Evolutionary conservation across 257 asterid genomes (phyloP), one percentile per base, ranked within the genome.

Genomic region (Gynochthodes officinalis): DNA sequence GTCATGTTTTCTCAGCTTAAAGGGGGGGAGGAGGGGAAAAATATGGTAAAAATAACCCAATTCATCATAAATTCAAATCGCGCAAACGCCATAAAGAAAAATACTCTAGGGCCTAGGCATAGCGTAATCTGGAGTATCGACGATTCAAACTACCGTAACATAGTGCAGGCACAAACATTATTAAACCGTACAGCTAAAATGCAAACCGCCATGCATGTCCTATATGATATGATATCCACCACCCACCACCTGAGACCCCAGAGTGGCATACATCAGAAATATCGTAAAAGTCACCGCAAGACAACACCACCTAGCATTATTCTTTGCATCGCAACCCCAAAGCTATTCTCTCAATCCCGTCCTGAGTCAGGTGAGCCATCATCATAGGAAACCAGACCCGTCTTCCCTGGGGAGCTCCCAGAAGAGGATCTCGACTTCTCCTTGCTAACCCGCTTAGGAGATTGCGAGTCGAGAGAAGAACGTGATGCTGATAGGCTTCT

Each of bases 301-400:
- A 46, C 12, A 9, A 27, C 1, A 49, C 28, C 11, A 19, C 60
- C 50, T 16, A 64, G 50, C 32, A 30, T 16, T 7, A 48, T 68
- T 14, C 55, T n/a, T 21, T 18, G 42, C 59, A 18, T 25, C 3
- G 50, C 33, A 19, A 48, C 42, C 44, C 55, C 0, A 15, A 19
- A 53, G 54, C 37, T 16, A 13, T 1, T 4, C n/a, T 50, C 70
- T 77, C 66, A 88, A 68, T 86, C 86, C 2, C 80, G 83, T 35
- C 73, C 85, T 0, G 92, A 91, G 73, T 89, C 96, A 0, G 96
- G 91, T n/a, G 96, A 89, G 43, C 89, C 98, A 65, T 90, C 95
- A 18, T 84, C 97, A 62, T 93, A 93, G 4, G 97, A 86, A 57
- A 90, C 98, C 54, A 93, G 79, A 62, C 95, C 95, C 0, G 90